Evolutionary conservation across 75 land plant genomes (phyloP).

Genomic region (Selaginella tamariscina): DNA sequence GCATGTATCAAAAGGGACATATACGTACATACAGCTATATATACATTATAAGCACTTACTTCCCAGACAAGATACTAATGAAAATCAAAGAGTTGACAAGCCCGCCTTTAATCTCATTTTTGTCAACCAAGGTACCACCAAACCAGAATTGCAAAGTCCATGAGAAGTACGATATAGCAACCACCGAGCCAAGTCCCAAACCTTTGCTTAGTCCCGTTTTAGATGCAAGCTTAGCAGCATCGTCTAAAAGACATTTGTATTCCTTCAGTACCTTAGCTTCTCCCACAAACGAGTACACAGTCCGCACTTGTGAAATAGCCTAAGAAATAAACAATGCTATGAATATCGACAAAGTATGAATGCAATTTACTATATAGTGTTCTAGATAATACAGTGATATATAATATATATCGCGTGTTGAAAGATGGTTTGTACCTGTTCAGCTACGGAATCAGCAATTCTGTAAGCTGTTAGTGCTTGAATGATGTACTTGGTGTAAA

Average conservation of each 20-base stretch:
- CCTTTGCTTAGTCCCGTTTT: neutral
- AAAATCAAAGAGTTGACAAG: neutral
- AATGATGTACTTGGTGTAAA: neutral
- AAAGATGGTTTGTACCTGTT: too few relatives aligned
- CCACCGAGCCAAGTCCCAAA: neutral
- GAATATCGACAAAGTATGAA: too few relatives aligned
- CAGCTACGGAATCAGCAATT: neutral
- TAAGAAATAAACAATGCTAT: too few relatives aligned
- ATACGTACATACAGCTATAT: too few relatives aligned
- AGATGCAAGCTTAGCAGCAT: neutral
- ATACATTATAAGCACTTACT: neutral
- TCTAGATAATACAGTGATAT: too few relatives aligned
- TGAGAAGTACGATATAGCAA: neutral
- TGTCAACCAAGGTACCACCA: neutral
- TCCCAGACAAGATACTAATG: neutral
- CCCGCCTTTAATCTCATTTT: neutral
- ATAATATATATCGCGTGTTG: too few relatives aligned
- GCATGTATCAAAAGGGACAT: too few relatives aligned
- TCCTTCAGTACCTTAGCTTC: neutral
- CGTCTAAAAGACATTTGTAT: neutral
- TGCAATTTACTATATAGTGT: too few relatives aligned
- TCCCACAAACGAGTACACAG: slow-evolving; percentile 11
- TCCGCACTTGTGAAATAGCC: slow-evolving; percentile 10
- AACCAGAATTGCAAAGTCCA: neutral
- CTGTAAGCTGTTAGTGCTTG: neutral